Conservation (phyloP, 164 flowering plant genomes). For the Aristolochia contorta region DNA sequence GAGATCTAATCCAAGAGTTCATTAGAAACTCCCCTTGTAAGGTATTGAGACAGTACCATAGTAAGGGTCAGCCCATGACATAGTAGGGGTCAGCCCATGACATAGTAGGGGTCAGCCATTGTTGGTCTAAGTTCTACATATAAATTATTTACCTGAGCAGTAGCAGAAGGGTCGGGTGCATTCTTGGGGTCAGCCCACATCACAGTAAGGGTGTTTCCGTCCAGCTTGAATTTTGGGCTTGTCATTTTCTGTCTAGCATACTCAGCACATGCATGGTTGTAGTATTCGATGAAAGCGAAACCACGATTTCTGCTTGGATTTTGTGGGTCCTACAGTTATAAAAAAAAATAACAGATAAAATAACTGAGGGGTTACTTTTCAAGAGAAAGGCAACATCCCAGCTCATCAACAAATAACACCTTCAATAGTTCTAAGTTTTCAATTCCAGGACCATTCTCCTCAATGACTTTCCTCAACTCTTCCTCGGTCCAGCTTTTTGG, state of each 20-base stretch:
- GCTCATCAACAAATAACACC: constrained; percentile 30
- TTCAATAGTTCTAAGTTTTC: constrained; percentile 82
- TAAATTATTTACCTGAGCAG: constrained; percentile 60
- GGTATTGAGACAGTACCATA: too few species aligned
- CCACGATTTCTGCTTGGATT: constrained; percentile 83
- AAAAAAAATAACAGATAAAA: constrained; percentile 3
- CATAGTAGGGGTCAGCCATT: too few species aligned
- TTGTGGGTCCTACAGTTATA: constrained; percentile 69
- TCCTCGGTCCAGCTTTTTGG: constrained; percentile 88
- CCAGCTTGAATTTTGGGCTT: constrained; percentile 60
- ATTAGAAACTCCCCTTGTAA: too few species aligned
- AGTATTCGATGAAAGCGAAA: constrained; percentile 88
- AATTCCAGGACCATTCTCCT: constrained; percentile 82
- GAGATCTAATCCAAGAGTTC: too few species aligned
- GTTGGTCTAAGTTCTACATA: background rate
- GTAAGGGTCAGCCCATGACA: too few species aligned
- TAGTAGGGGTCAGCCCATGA: too few species aligned
- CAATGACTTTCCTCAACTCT: constrained; percentile 58
- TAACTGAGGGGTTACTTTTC: background rate
- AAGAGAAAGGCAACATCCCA: background rate
- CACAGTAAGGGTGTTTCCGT: constrained; percentile 78
- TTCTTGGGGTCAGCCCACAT: constrained; percentile 95
- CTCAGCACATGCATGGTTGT: constrained; percentile 98
- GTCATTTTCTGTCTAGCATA: constrained; percentile 86
- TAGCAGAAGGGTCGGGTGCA: constrained; percentile 62